A percentile compares a stretch with the other conserved stretches of the same genome.
Evolutionary conservation across 1,284 basidiomycete species (phyloP).

Genomic region (Hypsizygus ulmarius): DNA sequence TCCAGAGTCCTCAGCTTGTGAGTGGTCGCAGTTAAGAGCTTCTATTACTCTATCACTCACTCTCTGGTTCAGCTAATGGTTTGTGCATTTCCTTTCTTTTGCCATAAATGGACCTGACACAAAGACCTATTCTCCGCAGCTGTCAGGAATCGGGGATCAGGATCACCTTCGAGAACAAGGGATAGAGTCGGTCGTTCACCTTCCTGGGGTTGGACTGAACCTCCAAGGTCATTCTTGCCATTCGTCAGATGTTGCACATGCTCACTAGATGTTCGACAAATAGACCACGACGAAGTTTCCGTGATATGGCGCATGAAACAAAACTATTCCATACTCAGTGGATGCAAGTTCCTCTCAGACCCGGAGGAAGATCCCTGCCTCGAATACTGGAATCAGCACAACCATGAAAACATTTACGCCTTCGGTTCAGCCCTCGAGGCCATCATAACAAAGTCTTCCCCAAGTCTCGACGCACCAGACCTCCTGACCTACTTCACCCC

Average conservation of each 20-base stretch:
- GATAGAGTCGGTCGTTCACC: constrained; percentile 26
- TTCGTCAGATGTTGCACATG: not conserved
- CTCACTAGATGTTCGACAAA: not conserved
- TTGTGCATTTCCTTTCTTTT: not conserved
- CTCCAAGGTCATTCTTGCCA: constrained; percentile 26
- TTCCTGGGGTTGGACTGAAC: constrained; percentile 31
- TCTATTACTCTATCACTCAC: not conserved
- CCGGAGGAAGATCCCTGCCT: constrained; percentile 28
- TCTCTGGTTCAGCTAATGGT: constrained; percentile 27
- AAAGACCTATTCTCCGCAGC: too few species aligned
- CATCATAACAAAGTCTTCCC: constrained; percentile 19
- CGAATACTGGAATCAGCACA: constrained; percentile 19
- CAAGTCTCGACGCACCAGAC: constrained; percentile 23
- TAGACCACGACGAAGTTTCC: constrained; percentile 32
- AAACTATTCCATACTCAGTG: constrained; percentile 26
- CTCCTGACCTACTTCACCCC: constrained; percentile 27
- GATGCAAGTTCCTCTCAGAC: constrained; percentile 25
- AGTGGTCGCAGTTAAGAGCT: not conserved
- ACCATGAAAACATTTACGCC: constrained; percentile 26
- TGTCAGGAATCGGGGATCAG: constrained; percentile 30
- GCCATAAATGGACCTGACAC: not conserved
- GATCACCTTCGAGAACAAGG: constrained; percentile 24
- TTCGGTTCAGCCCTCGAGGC: constrained; percentile 22
- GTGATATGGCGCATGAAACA: constrained; percentile 28
- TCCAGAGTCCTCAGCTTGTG: constrained; percentile 30